These are phyloP conservation scores for Trichosporon ovoides DNA, from an alignment of 1,284 basidiomycete species.

Conservation along the genomic window DNA sequence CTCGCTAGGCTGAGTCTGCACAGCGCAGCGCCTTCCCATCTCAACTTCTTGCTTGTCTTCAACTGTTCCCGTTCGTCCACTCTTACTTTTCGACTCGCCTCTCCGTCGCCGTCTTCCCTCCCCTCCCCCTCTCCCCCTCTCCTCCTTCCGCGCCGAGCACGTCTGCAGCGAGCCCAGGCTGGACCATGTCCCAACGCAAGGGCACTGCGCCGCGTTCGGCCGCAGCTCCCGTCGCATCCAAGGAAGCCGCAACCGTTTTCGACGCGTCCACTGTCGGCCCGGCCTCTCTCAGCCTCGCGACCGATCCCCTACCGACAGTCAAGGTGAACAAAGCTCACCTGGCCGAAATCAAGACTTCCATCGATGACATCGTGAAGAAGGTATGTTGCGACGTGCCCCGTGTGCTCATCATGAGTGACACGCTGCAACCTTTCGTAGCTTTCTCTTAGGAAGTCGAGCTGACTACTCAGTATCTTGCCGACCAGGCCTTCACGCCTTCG, in stretches of 20 bases:
- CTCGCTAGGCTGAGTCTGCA: no score
- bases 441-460: conserved; percentile 11
- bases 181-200: conserved; percentile 7
- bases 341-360: conserved; percentile 78
- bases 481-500: conserved; percentile 75
- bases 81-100: neutral
- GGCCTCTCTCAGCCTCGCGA: conserved; percentile 20
- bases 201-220: conserved; percentile 4
- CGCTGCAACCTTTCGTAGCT: neutral
- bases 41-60: neutral
- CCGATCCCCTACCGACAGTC: conserved; percentile 50
- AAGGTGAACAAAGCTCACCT: conserved; percentile 77
- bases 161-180: conserved; percentile 2
- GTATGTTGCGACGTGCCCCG: conserved; percentile 54
- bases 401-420: neutral
- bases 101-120: neutral
- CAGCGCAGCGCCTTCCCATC: neutral
- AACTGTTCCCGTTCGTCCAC: neutral
- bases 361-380: conserved; percentile 82
- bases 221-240: neutral
- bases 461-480: conserved; percentile 71
- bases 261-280: conserved; percentile 1
- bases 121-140: neutral
- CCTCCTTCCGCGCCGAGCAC: neutral
- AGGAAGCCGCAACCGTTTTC: neutral